A percentile compares a stretch with the other conserved stretches of the same genome.
These are phyloP conservation scores for Debaryomyces udenii DNA, from an alignment of 1,139 yeast genomes.

Conservation along the genomic window DNA sequence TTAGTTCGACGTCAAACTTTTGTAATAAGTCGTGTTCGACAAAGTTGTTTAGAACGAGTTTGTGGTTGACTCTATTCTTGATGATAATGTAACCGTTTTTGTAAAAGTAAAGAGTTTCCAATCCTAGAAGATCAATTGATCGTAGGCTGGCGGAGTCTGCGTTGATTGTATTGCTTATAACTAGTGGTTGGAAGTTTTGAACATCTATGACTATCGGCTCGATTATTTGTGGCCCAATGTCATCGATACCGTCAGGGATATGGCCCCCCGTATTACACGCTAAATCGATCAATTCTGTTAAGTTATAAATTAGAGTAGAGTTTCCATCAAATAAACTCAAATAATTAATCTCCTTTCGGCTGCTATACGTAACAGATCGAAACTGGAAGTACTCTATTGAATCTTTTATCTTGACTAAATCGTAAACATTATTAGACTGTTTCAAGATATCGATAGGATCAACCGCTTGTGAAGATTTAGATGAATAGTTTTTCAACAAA, in stretches of 20 bases:
- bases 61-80: slow-evolving; percentile 32
- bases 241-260: slow-evolving; percentile 27
- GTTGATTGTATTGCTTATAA: slow-evolving; percentile 19
- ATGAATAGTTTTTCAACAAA: slow-evolving; percentile 36
- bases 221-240: slow-evolving; percentile 19
- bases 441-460: slow-evolving; percentile 17
- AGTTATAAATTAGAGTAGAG: slow-evolving; percentile 32
- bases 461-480: slow-evolving; percentile 3
- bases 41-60: slow-evolving; percentile 40
- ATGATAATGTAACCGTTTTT: slow-evolving; percentile 22
- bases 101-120: slow-evolving; percentile 31
- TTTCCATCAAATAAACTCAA: slow-evolving; percentile 36
- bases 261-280: slow-evolving; percentile 23
- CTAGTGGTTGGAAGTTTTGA: slow-evolving; percentile 36
- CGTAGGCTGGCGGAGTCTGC: slow-evolving; percentile 7
- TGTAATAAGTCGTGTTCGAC: slow-evolving; percentile 43
- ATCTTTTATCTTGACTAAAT: slow-evolving; percentile 34
- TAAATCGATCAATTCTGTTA: slow-evolving; percentile 32
- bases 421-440: slow-evolving; percentile 37
- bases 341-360: slow-evolving; percentile 18
- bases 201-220: slow-evolving; percentile 33
- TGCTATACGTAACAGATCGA: slow-evolving; percentile 24
- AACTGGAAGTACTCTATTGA: slow-evolving; percentile 39
- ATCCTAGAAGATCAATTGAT: slow-evolving; percentile 35
- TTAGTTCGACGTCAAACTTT: slow-evolving; percentile 19